Evolutionary conservation across 768 basidiomycete species (phyloP).

Genomic region (Baorangia bicolor): DNA sequence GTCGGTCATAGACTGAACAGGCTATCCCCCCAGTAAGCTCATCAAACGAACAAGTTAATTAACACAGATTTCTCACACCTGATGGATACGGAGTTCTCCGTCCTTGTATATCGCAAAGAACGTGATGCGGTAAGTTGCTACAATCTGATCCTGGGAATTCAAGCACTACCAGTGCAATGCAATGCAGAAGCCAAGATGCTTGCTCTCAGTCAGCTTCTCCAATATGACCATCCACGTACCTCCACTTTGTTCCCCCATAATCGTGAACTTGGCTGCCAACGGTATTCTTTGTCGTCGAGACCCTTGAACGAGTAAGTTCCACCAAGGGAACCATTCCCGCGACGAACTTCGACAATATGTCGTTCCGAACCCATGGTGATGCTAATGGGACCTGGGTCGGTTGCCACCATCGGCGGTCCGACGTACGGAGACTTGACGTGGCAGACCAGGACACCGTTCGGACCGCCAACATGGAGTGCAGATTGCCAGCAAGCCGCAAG

Average conservation of each 20-base stretch:
- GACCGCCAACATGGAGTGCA: conserved; percentile 18
- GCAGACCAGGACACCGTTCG: conserved; percentile 22
- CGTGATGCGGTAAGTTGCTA: conserved; percentile 33
- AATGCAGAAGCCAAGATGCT: background rate
- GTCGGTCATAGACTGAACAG: conserved; percentile 26
- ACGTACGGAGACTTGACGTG: conserved; percentile 29
- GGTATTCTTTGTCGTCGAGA: conserved; percentile 23
- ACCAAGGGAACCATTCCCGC: background rate
- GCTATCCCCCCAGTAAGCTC: conserved; percentile 13
- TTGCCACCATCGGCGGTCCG: conserved; percentile 19
- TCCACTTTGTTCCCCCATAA: conserved; percentile 17
- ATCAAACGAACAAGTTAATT: background rate
- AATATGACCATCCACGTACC: conserved; percentile 15
- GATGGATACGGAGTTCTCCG: conserved; percentile 30
- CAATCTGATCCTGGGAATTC: conserved; percentile 18
- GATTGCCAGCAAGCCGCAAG: conserved; percentile 21
- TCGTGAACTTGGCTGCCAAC: conserved; percentile 21
- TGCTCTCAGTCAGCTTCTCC: background rate
- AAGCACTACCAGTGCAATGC: conserved; percentile 20
- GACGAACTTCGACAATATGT: conserved; percentile 11
- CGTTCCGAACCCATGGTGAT: conserved; percentile 17
- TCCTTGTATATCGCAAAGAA: conserved; percentile 31
- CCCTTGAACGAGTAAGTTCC: conserved; percentile 24
- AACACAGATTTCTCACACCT: conserved; percentile 18
- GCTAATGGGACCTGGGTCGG: conserved; percentile 16